Evolutionary conservation across 177 flowering plant genomes (phyloP), one percentile per base, ranked within the genome.

Genomic region (Tripterygium wilfordii): DNA sequence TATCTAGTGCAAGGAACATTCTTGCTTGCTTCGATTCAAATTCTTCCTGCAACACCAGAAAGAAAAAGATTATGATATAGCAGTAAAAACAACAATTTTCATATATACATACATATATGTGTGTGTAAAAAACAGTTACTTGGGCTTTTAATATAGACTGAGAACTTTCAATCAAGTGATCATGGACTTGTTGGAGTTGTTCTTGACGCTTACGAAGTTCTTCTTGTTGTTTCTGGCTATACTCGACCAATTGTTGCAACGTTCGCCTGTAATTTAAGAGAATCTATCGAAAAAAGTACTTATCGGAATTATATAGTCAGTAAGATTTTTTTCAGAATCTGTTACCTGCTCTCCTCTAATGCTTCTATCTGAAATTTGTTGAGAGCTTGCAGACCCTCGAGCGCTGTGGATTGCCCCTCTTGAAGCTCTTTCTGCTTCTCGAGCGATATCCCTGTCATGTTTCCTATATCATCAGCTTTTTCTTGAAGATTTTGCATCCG

Each of bases 261-360:
- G 69, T 65, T 20, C 33, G 61, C 77, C 96, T 89, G 71, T 25
- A 58, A 58, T 39, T 8, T 6, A 31, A 4, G 8, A 20, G 2
- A 5, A 1, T 22, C 26, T 40, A 21, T 22, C 33, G 12, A 30
- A 30, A 6, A n/a, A n/a, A n/a, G n/a, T n/a, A n/a, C n/a, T n/a
- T n/a, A n/a, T n/a, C n/a, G n/a, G n/a, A n/a, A n/a, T n/a, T n/a
- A n/a, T n/a, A n/a, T n/a, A n/a, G n/a, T n/a, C n/a, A n/a, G n/a
- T n/a, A n/a, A n/a, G n/a, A n/a, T n/a, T n/a, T n/a, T n/a, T n/a
- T n/a, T n/a, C n/a, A n/a, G n/a, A n/a, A n/a, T n/a, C n/a, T n/a
- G n/a, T 51, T 64, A 82, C 92, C 91, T 78, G 87, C 89, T 87
- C 54, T 87, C 88, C 64, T 77, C 76, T 14, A 84, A 50, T 32